Evolutionary conservation across 2,329 filamentous ascomycete species (phyloP), one percentile per base, ranked within the genome.

Genomic region (Rutstroemia sp.): DNA sequence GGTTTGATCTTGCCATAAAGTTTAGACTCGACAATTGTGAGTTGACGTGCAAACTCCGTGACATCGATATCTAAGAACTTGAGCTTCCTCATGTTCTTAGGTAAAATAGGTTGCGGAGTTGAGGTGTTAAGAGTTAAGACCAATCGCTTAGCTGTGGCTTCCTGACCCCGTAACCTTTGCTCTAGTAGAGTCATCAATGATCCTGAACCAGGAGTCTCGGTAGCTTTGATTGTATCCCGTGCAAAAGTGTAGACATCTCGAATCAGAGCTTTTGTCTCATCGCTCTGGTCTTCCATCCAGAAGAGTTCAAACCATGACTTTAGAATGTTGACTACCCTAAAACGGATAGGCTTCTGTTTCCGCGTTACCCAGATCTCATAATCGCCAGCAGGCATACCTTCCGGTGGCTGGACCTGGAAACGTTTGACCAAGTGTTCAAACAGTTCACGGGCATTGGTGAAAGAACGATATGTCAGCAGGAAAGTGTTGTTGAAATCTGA

Each of bases 71-170:
- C 94, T 56, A 97, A 75, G 74, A 99, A 97, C 72, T 97, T 99
- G 65, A 99, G 81, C 73, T 96, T 99, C 81, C 94, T 96, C 91
- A 99, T 95, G 71, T 97, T 96, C 79, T 96, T 96, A 1, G 94
- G 94, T 70, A 96, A 84, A 68, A 97, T 96, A 1, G 94, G 90
- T 38, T 87, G 76, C 4, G 94, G 92, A 1, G 89, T 88, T 60
- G 89, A 86, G 65, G 86, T 86, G 69, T 85, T 92, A 61, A 94
- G 77, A 0, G 91, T 97, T 60, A 94, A 84, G 17, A 99, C 86
- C 69, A 99, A 81, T 37, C 89, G 84, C 68, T 95, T 92, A 9
- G 86, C 87, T 19, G 89, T 86, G 16, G 87, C 87, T 63, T 97
- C 94, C 69, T 95, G 91, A 57, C 94, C 92, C 60, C 83, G 86